Evolutionary conservation across 1,139 yeast species (phyloP), one percentile per base, ranked within the genome.

Genomic region (Pichia sp.): DNA sequence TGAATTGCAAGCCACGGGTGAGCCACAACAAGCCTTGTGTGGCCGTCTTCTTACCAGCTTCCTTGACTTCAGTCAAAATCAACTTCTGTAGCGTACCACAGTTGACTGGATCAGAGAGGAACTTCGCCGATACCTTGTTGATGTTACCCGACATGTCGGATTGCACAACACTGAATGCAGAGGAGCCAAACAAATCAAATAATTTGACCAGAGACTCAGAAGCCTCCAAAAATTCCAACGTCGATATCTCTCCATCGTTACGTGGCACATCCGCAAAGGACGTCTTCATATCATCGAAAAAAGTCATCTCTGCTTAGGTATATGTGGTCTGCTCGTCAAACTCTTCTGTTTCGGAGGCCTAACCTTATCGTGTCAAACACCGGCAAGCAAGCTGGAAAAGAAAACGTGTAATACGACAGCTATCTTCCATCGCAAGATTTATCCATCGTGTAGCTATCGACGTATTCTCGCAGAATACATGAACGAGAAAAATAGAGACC

Each of bases 1-100:
- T 90, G 75, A 90, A 90, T 67, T 88, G 85, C 65, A 90, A 80
- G 16, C 97, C 97, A 69, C 93, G 78, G 45, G 85, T 78, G 61
- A 90, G 79, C 97, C 97, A 90, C 66, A 90, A 75, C 63, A 90
- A 80, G 30, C 96, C 97, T 72, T 90, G 97, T 26, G 97, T 90
- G 48, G 97, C 96, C 57, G 85, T 84, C 70, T 86, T 87, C 31
- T 56, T 55, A 67, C 82, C 77, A 67, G 81, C 77, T 59, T 77
- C 82, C 43, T 82, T 81, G 64, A 81, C 87, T 66, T 87, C 87
- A 56, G 76, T 71, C 59, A 87, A 73, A 31, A 90, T 85, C 69
- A 90, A 77, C 60, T 80, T 90, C 73, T 90, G 96, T 64, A 90
- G 78, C 36, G 95, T 86, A 34, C 75, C 71, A 42, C 87, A 76